A percentile compares a stretch with the other conserved stretches of the same genome.
These are phyloP conservation scores for Nakataea oryzae DNA, from an alignment of 2,329 filamentous ascomycete genomes.

Conservation along the genomic window DNA sequence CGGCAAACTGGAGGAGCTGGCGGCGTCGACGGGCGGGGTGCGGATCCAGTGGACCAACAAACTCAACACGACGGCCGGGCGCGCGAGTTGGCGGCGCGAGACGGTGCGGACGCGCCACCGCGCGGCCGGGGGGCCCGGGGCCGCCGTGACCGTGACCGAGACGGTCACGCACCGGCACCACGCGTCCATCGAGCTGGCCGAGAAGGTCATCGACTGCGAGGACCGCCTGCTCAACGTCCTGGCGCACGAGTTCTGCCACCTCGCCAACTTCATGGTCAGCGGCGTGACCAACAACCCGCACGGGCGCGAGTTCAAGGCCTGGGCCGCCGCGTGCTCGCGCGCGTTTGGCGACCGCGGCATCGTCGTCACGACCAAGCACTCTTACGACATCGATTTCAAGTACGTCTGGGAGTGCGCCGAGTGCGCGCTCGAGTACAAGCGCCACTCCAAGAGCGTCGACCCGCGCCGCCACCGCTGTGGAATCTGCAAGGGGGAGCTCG, in stretches of 20 bases:
- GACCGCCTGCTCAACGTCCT: conserved; percentile 75
- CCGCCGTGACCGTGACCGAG: conserved; percentile 10
- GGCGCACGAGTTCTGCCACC: conserved; percentile 94
- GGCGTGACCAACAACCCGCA: conserved; percentile 24
- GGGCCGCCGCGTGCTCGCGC: conserved; percentile 26
- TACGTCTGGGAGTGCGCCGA: conserved; percentile 71
- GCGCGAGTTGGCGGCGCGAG: conserved; percentile 62
- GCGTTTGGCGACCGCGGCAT: conserved; percentile 55
- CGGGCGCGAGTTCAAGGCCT: conserved; percentile 14
- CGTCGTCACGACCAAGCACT: conserved; percentile 80
- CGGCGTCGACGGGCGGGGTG: conserved; percentile 57
- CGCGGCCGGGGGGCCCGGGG: conserved; percentile 8
- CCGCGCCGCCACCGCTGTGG: conserved; percentile 63
- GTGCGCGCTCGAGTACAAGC: conserved; percentile 65
- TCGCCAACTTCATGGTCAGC: conserved; percentile 83
- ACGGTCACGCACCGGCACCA: conserved; percentile 38
- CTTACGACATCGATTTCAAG: conserved; percentile 84
- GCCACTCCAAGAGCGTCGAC: conserved; percentile 82
- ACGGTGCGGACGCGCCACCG: conserved; percentile 26
- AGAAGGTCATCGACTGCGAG: conserved; percentile 75
- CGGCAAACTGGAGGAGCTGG: conserved; percentile 46
- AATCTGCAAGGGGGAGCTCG: conserved; percentile 56
- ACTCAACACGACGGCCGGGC: conserved; percentile 70
- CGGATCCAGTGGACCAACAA: conserved; percentile 65
- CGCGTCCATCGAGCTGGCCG: conserved; percentile 77